phyloP scores from a whole-genome alignment of 495 filamentous ascomycete species.

The Aspergillus hancockii region DNA sequence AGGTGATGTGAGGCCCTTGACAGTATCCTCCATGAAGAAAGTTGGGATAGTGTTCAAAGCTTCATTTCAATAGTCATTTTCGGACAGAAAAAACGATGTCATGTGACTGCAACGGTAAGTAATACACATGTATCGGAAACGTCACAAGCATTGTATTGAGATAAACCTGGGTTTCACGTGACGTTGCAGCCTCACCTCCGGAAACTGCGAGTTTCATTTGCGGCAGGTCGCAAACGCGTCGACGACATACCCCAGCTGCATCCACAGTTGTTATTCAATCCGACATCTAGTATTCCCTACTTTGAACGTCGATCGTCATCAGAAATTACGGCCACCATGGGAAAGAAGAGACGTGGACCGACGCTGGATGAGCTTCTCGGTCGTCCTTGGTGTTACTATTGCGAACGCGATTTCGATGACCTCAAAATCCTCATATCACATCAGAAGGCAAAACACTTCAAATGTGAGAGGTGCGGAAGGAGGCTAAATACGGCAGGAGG shows the following conservation, averaged over 20 bases:
- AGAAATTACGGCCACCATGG: conserved; percentile 51
- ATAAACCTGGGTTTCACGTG: not conserved
- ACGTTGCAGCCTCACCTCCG: not conserved
- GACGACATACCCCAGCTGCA: not conserved
- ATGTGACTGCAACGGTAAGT: not conserved
- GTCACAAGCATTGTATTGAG: not conserved
- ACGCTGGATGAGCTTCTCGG: conserved; percentile 82
- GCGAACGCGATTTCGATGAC: conserved; percentile 97
- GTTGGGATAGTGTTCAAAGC: no score
- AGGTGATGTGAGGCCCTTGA: no score
- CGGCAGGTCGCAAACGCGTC: not conserved
- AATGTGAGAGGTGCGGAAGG: conserved; percentile 85
- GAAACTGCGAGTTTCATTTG: not conserved
- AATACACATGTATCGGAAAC: not conserved
- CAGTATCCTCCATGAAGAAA: no score
- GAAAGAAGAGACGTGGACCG: conserved; percentile 82
- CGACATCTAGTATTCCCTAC: not conserved
- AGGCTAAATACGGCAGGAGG: conserved; percentile 94
- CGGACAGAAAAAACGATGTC: not conserved
- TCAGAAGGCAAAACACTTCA: conserved; percentile 98
- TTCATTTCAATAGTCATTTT: no score
- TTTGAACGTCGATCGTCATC: not conserved
- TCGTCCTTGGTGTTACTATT: conserved; percentile 98
- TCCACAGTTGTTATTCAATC: not conserved
- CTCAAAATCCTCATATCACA: conserved; percentile 93